A percentile compares a stretch with the other conserved stretches of the same genome.
Conservation (phyloP, 805 yeast genomes). For the Ogataea paraovalis region DNA sequence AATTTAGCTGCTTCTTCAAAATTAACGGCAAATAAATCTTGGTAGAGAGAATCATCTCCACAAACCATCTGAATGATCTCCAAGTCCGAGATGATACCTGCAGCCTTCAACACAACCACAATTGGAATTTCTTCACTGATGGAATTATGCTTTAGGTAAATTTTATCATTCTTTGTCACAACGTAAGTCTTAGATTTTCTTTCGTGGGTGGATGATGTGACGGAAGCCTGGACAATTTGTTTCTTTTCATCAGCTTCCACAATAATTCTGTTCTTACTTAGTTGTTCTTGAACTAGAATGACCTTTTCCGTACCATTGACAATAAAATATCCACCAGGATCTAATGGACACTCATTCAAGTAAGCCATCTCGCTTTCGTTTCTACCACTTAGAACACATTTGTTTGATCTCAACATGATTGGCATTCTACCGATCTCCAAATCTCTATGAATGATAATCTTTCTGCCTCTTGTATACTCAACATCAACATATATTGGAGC, state of each 20-base stretch:
- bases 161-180: slow-evolving; percentile 82
- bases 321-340: slow-evolving; percentile 98
- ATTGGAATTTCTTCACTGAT: slow-evolving; percentile 94
- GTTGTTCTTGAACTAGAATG: slow-evolving; percentile 92
- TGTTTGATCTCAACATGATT: slow-evolving; percentile 91
- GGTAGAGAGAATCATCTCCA: slow-evolving; percentile 83
- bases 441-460: slow-evolving; percentile 83
- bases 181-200: slow-evolving; percentile 97
- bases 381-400: slow-evolving; percentile 80
- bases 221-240: slow-evolving; percentile 93
- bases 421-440: slow-evolving; percentile 98
- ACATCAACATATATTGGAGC: slow-evolving; percentile 97
- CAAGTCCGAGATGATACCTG: slow-evolving; percentile 87
- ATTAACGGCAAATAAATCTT: slow-evolving; percentile 87
- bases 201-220: slow-evolving; percentile 96
- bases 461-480: slow-evolving; percentile 92
- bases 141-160: slow-evolving; percentile 92
- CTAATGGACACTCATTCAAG: slow-evolving; percentile 90
- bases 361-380: slow-evolving; percentile 82
- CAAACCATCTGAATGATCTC: slow-evolving; percentile 94
- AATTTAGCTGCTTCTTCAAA: slow-evolving; percentile 89
- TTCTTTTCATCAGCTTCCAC: slow-evolving; percentile 97
- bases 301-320: slow-evolving; percentile 98
- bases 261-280: slow-evolving; percentile 93
- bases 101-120: slow-evolving; percentile 88